Evolutionary conservation across 2,329 filamentous ascomycete species (phyloP), one percentile per base, ranked within the genome.

Genomic region (Thelonectria olida): DNA sequence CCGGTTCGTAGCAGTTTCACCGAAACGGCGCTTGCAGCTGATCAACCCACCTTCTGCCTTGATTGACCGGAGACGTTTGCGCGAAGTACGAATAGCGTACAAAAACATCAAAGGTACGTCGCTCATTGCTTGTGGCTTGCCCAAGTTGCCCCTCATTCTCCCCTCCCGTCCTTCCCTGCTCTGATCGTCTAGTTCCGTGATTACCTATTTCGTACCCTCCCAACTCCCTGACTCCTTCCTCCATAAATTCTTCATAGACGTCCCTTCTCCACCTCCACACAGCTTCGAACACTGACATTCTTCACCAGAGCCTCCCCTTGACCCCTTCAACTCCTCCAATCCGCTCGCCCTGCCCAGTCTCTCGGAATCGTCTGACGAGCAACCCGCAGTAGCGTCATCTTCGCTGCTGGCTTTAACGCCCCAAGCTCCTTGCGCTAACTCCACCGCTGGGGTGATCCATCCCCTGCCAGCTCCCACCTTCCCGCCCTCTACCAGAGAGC

Each of bases 331-430:
- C 48, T 56, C 50, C 58, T 53, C 56, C 53, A 58, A 60, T 59
- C 56, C 36, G 61, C 56, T 56, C 54, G 49, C 58, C 56, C 57
- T 54, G 54, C 54, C 65, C 67, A 71, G 67, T 71, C 62, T 28
- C 25, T 25, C 38, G 49, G 27, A 68, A 69, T 69, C 66, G 64
- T 62, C 69, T 65, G 69, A 71, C 66, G 57, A 48, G 31, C 67
- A 62, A 62, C 64, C 61, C 66, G 58, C 67, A 49, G 69, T 72
- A 72, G 69, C 69, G 69, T 70, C 69, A 72, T 72, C 63, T 62
- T 64, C 67, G 17, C 50, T 58, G 54, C 63, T 68, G 44, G 53
- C 47, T 6, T 51, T 41, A 64, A 60, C 63, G 51, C 54, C 63
- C 61, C 64, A 68, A 72, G 69, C 69, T 69, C 58, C 63, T 39